These are phyloP conservation scores for Cladosporium velox DNA, from an alignment of 2,329 filamentous ascomycete genomes.

Conservation along the genomic window DNA sequence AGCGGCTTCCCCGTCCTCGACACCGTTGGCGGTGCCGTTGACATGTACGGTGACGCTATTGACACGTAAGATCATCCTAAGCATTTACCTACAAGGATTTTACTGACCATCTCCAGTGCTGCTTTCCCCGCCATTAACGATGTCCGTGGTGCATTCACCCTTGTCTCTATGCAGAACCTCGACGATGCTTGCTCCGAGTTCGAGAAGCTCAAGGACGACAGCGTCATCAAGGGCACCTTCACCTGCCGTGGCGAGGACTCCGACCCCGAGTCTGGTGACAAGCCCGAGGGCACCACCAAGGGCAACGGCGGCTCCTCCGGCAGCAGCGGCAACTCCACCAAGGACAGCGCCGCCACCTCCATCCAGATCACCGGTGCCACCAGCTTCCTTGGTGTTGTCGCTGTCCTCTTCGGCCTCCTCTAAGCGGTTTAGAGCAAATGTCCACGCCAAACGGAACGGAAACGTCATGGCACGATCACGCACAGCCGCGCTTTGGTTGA, in stretches of 20 bases:
- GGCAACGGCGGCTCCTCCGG: conserved; percentile 29
- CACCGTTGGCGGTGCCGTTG: conserved; percentile 75
- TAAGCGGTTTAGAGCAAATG: conserved; percentile 35
- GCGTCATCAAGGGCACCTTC: conserved; percentile 48
- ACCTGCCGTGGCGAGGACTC: conserved; percentile 45
- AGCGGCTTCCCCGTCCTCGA: conserved; percentile 68
- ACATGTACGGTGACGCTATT: conserved; percentile 81
- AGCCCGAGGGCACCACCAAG: conserved; percentile 29
- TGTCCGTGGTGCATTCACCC: conserved; percentile 54
- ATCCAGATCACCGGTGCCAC: conserved; percentile 47
- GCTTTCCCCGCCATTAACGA: conserved; percentile 59
- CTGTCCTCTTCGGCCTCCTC: conserved; percentile 50
- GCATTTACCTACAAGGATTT: background rate
- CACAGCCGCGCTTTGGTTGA: conserved; percentile 16
- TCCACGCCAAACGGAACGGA: conserved; percentile 6
- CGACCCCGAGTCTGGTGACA: conserved; percentile 36
- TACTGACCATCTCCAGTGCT: conserved; percentile 59
- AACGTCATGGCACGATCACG: conserved; percentile 9
- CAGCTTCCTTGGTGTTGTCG: conserved; percentile 49
- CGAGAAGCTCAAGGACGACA: conserved; percentile 42
- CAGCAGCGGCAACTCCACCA: conserved; percentile 27
- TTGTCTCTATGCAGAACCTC: conserved; percentile 49
- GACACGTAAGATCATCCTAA: conserved; percentile 59
- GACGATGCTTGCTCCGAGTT: conserved; percentile 44
- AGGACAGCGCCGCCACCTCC: conserved; percentile 44